Base-by-base conservation (phyloP, 1,284 basidiomycete genomes). In the Malassezia obtusa region DNA sequence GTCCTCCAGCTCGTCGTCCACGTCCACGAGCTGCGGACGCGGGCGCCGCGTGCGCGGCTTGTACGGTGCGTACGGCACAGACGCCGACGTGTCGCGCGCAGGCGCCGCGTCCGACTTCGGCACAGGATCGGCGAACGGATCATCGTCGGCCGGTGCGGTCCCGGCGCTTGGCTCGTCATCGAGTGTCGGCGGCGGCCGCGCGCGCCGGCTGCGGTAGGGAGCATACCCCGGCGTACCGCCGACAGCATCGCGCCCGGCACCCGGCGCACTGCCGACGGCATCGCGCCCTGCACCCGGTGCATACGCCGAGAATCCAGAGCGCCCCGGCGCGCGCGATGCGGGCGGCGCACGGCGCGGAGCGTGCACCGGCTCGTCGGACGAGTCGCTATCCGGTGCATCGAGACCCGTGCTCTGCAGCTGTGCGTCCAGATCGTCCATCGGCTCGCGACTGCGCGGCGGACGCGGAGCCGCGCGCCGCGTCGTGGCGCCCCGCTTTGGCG, bases 371-470 rank as follows among this genome's bases (percentile, higher is more conserved):
- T n/a, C n/a, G n/a, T n/a, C n/a, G n/a, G n/a, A n/a, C n/a, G n/a
- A n/a, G n/a, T n/a, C n/a, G n/a, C n/a, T n/a, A n/a, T n/a, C n/a
- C n/a, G n/a, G n/a, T 36, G 35, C 3, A 36, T 21, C 35, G 35
- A 40, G 38, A 40, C 26, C 12, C 10, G 45, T 22, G 8, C 57
- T 49, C 39, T 68, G 68, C 11, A 71, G 55, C 49, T 71, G 65
- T 10, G 59, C 45, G 33, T 71, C 68, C 17, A 71, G 60, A 10
- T 54, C 55, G 32, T 71, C 68, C 59, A 71, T 58, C 1, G 49
- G 48, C 24, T 55, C 54, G 41, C 45, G 17, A 31, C 38, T 12
- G 14, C 25, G 32, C 7, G 21, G 50, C 49, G 54, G 57, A 58
- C 1, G 49, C 36, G 19, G 32, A 45, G 46, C 44, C 49, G 31